These are phyloP conservation scores for Wickerhamomyces sydowiorum DNA, from an alignment of 805 yeast genomes.

Conservation along the genomic window DNA sequence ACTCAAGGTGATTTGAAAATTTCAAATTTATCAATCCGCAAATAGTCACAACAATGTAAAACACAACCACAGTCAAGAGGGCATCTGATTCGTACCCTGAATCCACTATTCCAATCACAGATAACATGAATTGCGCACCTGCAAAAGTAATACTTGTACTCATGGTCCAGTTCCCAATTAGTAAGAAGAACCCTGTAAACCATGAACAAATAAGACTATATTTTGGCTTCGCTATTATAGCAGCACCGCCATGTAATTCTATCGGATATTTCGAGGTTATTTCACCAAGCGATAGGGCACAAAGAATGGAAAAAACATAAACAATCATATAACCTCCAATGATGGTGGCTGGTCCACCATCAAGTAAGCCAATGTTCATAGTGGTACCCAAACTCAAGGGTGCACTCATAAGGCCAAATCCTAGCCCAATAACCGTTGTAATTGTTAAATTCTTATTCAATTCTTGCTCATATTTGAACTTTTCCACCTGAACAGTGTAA, in stretches of 20 bases:
- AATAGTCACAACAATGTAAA: slow-evolving; percentile 46
- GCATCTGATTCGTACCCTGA: slow-evolving; percentile 52
- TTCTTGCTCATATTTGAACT: slow-evolving; percentile 69
- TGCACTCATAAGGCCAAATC: slow-evolving; percentile 78
- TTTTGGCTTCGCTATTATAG: slow-evolving; percentile 54
- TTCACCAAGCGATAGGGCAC: slow-evolving; percentile 71
- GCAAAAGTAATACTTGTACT: slow-evolving; percentile 68
- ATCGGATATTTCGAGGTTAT: slow-evolving; percentile 73
- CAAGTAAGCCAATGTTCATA: slow-evolving; percentile 61
- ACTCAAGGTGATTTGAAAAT: slow-evolving; percentile 54
- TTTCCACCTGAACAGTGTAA: slow-evolving; percentile 44
- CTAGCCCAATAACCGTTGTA: slow-evolving; percentile 67
- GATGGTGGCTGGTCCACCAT: slow-evolving; percentile 75
- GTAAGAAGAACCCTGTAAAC: slow-evolving; percentile 73
- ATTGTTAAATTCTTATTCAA: slow-evolving; percentile 63
- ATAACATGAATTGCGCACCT: slow-evolving; percentile 68
- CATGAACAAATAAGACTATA: slow-evolving; percentile 59
- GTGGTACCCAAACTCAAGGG: slow-evolving; percentile 76
- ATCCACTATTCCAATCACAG: slow-evolving; percentile 59
- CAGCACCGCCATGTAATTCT: slow-evolving; percentile 73
- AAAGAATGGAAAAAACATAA: slow-evolving; percentile 54
- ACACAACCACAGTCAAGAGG: slow-evolving; percentile 50
- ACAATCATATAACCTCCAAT: slow-evolving; percentile 71
- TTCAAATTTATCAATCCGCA: slow-evolving; percentile 61
- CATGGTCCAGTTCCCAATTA: slow-evolving; percentile 76